Conservation (phyloP, 257 asterid species). For the Echites panduratus region DNA sequence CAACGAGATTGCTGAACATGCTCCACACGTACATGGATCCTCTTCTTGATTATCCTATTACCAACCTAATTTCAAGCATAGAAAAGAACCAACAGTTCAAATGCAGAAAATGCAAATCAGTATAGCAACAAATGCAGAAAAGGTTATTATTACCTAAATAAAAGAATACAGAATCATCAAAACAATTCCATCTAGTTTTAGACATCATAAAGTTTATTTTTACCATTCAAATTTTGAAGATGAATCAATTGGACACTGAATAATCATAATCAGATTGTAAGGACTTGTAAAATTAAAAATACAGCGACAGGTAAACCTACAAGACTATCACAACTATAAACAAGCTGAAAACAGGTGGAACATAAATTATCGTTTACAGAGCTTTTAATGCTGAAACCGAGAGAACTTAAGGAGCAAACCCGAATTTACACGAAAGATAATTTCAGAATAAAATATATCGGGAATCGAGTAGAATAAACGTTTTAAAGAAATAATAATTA, state of each 20-base stretch:
- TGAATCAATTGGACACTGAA: neutral
- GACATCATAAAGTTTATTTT: neutral
- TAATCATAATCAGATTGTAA: too few relatives aligned
- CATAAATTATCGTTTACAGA: neutral
- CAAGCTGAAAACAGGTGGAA: too few relatives aligned
- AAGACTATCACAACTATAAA: neutral
- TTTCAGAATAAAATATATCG: neutral
- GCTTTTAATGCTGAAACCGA: neutral
- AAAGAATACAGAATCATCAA: too few relatives aligned
- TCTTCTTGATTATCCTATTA: conserved; percentile 54
- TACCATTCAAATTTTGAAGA: neutral
- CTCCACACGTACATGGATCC: conserved; percentile 72
- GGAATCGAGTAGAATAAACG: neutral
- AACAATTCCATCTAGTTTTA: neutral
- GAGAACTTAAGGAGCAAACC: neutral
- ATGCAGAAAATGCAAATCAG: neutral
- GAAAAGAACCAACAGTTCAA: neutral
- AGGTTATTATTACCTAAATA: neutral
- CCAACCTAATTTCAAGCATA: conserved; percentile 41
- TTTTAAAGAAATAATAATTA: neutral
- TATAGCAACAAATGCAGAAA: too few relatives aligned
- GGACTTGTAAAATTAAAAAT: neutral
- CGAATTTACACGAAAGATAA: neutral
- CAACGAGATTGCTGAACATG: conserved; percentile 60
- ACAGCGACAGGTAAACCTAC: too few relatives aligned